Conservation (phyloP, 1,284 basidiomycete species). For the Vanrija pseudolonga region DNA sequence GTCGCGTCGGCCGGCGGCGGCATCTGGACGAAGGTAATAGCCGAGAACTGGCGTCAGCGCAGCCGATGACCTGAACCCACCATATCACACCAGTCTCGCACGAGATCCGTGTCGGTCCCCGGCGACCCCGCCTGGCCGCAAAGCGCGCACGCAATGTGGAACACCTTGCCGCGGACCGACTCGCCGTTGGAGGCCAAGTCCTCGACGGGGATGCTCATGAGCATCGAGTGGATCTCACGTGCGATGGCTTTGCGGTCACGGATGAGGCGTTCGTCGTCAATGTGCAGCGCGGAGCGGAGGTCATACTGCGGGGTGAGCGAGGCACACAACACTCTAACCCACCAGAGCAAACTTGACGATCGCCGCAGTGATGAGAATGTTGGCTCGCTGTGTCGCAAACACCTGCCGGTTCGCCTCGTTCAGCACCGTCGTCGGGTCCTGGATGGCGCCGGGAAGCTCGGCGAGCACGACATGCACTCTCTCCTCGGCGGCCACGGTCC, state of each 20-base stretch:
- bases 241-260: constrained; percentile 43
- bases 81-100: constrained; percentile 50
- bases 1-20: constrained; percentile 32
- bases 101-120: constrained; percentile 36
- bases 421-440: constrained; percentile 24
- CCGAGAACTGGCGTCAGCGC: constrained; percentile 35
- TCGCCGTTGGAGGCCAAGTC: constrained; percentile 49
- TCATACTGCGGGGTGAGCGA: constrained; percentile 25
- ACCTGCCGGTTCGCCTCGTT: constrained; percentile 27
- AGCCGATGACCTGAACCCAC: constrained; percentile 18
- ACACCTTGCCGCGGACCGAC: constrained; percentile 46
- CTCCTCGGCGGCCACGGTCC: constrained; percentile 35
- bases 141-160: constrained; percentile 47
- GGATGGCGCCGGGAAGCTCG: constrained; percentile 34
- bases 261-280: constrained; percentile 35
- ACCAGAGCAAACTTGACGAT: constrained; percentile 49
- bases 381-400: constrained; percentile 45
- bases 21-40: constrained; percentile 49
- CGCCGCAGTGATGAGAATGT: constrained; percentile 45
- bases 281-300: constrained; percentile 33
- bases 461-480: constrained; percentile 34
- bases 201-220: constrained; percentile 47
- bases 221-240: constrained; percentile 43
- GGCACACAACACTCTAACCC: constrained; percentile 7
- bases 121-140: constrained; percentile 32